Base-by-base conservation (phyloP, 164 flowering plant species). In the Piper betle region DNA sequence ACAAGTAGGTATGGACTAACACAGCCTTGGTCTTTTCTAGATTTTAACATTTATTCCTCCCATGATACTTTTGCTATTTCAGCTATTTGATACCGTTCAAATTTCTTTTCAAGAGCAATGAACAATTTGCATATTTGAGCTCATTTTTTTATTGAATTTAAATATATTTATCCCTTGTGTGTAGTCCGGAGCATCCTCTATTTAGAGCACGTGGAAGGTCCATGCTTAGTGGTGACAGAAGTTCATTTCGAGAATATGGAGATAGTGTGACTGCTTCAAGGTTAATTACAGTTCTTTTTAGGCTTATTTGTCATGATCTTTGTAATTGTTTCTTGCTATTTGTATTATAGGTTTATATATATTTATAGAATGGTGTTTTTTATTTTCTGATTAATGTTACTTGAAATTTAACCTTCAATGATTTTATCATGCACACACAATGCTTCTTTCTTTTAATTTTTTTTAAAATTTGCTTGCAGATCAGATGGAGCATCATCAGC, bases 151-250 rank as follows among this genome's bases (percentile, higher is more conserved):
- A 18, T 6, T 42, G 48, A 17, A 41, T 7, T 53, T 46, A 20
- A 33, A 64, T 59, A 37, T 16, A 18, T 52, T 37, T 7, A 20
- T 55, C 53, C 25, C 12, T 54, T 72, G 65, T 79, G 66, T 54
- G 10, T 83, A 94, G 99, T 74, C 99, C 99, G 62, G 99, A 94
- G 75, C 95, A 91, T 78, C 99, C 99, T 63, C 78, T 90, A 57
- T 69, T 80, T 63, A 84, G 85, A 69, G 78, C 89, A 63, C 92
- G 90, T 66, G 87, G 85, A 33, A 74, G 95, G 58, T 91, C 97
- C 59, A 79, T 94, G 84, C 92, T 94, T 67, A 77, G 97, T 64
- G 96, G 96, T 64, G 90, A 85, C 71, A 78, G 82, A 69, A 85
- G 82, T 64, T 72, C 87, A 57, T 77, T 80, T 64, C 72, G 84